phyloP scores from a whole-genome alignment of 495 filamentous ascomycete species.

The Bacidia rubella region DNA sequence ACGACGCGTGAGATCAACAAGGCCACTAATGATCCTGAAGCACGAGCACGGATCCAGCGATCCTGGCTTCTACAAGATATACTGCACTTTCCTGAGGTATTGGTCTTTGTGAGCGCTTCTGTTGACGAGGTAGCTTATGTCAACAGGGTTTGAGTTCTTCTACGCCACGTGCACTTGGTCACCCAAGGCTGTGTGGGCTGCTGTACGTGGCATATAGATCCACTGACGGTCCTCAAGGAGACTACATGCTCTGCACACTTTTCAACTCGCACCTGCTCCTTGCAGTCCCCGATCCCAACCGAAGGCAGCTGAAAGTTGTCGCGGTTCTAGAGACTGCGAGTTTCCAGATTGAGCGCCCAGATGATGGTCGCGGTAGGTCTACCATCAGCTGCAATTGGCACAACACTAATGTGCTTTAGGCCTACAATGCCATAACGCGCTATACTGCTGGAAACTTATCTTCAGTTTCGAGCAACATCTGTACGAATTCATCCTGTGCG shows the following conservation, averaged over 20 bases:
- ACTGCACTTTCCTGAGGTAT: conserved; percentile 48
- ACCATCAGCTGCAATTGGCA: background rate
- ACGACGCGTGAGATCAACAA: conserved; percentile 63
- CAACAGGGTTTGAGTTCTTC: no score
- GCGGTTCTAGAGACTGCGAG: conserved; percentile 60
- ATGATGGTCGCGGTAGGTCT: conserved; percentile 67
- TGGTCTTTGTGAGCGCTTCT: no score
- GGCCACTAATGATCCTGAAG: conserved; percentile 44
- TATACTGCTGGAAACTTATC: conserved; percentile 85
- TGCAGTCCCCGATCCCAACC: conserved; percentile 47
- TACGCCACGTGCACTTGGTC: conserved; percentile 62
- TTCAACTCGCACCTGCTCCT: conserved; percentile 73
- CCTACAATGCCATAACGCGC: conserved; percentile 69
- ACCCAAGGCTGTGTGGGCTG: conserved; percentile 72
- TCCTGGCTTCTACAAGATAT: conserved; percentile 70
- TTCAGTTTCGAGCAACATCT: conserved; percentile 66
- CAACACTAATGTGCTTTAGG: conserved; percentile 35
- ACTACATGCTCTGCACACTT: conserved; percentile 79
- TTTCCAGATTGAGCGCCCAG: conserved; percentile 57
- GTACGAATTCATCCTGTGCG: conserved; percentile 78
- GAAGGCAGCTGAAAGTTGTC: conserved; percentile 54
- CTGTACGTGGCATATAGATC: conserved; percentile 75
- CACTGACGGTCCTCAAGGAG: conserved; percentile 40
- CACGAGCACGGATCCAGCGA: conserved; percentile 36
- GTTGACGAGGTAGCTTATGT: no score